Percentiles rank a stretch among this genome's conserved stretches.
phyloP scores from a whole-genome alignment of 1,139 yeast species.

The Debaryomyces coudertii region DNA sequence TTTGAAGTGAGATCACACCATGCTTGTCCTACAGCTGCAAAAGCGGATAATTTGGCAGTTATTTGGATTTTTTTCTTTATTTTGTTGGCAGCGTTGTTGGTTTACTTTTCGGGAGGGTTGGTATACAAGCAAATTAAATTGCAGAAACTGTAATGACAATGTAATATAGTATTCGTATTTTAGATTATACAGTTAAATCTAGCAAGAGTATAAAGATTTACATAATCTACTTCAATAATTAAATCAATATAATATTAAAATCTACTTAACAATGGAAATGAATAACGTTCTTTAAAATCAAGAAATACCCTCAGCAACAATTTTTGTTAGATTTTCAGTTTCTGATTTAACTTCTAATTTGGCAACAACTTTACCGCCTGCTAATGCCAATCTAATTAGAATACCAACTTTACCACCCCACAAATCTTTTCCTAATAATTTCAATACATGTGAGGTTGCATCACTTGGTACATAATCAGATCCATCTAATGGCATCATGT shows the following conservation, averaged over 20 bases:
- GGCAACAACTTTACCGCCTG: constrained; percentile 73
- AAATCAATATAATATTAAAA: constrained; percentile 7
- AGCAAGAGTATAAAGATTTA: background rate
- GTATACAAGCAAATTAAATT: constrained; percentile 39
- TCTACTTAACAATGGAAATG: constrained; percentile 9
- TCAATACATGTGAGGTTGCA: constrained; percentile 69
- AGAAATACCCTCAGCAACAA: constrained; percentile 47
- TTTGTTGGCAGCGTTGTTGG: constrained; percentile 54
- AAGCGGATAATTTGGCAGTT: constrained; percentile 57
- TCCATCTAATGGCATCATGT: constrained; percentile 81
- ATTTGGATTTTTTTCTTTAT: constrained; percentile 63
- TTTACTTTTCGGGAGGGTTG: constrained; percentile 58
- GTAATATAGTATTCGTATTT: constrained; percentile 1
- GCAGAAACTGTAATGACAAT: constrained; percentile 2
- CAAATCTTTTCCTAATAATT: constrained; percentile 81
- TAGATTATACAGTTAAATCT: background rate
- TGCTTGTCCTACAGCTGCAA: constrained; percentile 83
- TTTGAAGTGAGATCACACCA: constrained; percentile 86
- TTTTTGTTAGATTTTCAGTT: constrained; percentile 47
- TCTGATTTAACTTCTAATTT: constrained; percentile 76
- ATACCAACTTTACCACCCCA: constrained; percentile 75
- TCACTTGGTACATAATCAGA: constrained; percentile 67
- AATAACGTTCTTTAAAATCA: constrained; percentile 10
- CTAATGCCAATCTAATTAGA: constrained; percentile 69
- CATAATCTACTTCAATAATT: constrained; percentile 1